Conservation (phyloP, 176 grass and related monocot genomes). For the Melocanna baccifera region DNA sequence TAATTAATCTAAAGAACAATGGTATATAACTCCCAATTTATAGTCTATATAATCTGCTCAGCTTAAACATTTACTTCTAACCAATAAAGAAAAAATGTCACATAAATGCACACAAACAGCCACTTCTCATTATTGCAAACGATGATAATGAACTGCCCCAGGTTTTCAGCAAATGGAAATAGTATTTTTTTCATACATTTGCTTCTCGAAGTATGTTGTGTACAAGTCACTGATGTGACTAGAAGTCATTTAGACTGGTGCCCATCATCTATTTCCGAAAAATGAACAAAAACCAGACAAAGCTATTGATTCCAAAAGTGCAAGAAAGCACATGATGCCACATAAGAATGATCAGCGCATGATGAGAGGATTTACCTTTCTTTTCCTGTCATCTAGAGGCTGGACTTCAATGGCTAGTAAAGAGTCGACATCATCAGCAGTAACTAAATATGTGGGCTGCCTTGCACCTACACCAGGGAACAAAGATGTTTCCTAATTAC, state of each 20-base stretch:
- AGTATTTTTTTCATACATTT: not conserved
- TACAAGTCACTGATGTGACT: not conserved
- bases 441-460: slow-evolving; percentile 88
- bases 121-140: not conserved
- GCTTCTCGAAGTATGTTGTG: not conserved
- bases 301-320: slow-evolving; percentile 2
- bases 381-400: slow-evolving; percentile 85
- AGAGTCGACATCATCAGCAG: slow-evolving; percentile 89
- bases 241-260: not conserved
- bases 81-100: not conserved
- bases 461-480: slow-evolving; percentile 63
- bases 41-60: not conserved
- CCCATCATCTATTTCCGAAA: not conserved
- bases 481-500: not conserved
- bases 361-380: slow-evolving; percentile 57
- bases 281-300: not conserved
- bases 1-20: not conserved
- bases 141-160: not conserved
- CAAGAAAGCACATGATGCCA: not conserved
- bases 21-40: not conserved
- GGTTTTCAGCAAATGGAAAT: slow-evolving; percentile 1
- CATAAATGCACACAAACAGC: not conserved
- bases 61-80: not conserved
- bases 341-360: slow-evolving; percentile 12
- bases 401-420: slow-evolving; percentile 88